These are phyloP conservation scores for Colletotrichum musae DNA, from an alignment of 2,329 filamentous ascomycete genomes.

Conservation along the genomic window DNA sequence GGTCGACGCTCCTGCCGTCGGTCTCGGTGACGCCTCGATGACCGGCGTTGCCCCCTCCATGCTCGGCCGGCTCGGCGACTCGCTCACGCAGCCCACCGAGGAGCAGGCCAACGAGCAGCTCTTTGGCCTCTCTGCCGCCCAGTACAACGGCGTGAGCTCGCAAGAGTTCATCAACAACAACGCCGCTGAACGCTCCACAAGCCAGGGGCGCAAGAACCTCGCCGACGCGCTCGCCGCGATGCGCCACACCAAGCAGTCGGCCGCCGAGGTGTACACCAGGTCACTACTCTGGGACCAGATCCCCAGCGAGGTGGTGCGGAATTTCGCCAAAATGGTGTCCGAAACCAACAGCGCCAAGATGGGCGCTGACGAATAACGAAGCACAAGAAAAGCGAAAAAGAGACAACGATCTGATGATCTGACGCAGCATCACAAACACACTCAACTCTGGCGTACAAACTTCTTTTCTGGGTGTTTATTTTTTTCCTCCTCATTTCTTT, in stretches of 20 bases:
- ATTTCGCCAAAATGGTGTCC: slow-evolving; percentile 92
- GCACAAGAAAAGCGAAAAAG: slow-evolving; percentile 45
- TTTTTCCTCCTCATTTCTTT: slow-evolving; percentile 35
- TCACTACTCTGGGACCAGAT: slow-evolving; percentile 96
- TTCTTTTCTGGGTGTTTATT: slow-evolving; percentile 8
- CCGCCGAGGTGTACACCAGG: slow-evolving; percentile 91
- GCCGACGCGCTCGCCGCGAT: slow-evolving; percentile 86
- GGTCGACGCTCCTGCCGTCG: slow-evolving; percentile 56
- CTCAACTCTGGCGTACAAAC: slow-evolving; percentile 41
- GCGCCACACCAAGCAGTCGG: slow-evolving; percentile 80
- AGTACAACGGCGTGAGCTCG: slow-evolving; percentile 88
- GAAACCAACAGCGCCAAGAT: slow-evolving; percentile 73
- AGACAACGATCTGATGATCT: slow-evolving; percentile 29
- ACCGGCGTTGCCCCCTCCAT: slow-evolving; percentile 69
- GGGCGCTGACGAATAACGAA: slow-evolving; percentile 54
- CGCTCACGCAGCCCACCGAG: slow-evolving; percentile 81
- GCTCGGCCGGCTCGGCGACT: slow-evolving; percentile 77
- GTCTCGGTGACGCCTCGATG: slow-evolving; percentile 61
- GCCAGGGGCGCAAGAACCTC: slow-evolving; percentile 79
- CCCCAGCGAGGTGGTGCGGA: slow-evolving; percentile 89
- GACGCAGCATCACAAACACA: slow-evolving; percentile 22
- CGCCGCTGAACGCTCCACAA: slow-evolving; percentile 67
- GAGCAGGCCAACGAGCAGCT: slow-evolving; percentile 91
- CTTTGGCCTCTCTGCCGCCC: slow-evolving; percentile 86
- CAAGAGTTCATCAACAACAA: slow-evolving; percentile 78